These are phyloP conservation scores for Hyaloscypha hepaticicola DNA, from an alignment of 495 filamentous ascomycete species.

Conservation along the genomic window DNA sequence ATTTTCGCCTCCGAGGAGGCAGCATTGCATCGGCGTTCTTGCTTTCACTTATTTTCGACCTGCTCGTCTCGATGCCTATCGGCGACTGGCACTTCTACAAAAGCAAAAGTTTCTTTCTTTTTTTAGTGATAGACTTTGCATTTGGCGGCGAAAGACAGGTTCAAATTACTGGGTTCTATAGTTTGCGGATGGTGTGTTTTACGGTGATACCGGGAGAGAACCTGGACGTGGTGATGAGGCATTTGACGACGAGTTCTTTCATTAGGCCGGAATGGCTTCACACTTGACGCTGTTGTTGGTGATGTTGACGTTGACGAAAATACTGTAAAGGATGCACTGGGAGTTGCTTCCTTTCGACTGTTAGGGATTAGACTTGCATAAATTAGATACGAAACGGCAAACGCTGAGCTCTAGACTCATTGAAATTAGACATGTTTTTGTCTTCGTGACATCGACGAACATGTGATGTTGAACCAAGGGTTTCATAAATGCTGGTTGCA, in stretches of 20 bases:
- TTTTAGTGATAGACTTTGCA: not conserved
- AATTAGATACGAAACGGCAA: not conserved
- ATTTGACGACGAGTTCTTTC: not conserved
- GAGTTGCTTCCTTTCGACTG: not conserved
- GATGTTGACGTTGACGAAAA: not conserved
- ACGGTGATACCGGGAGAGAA: not conserved
- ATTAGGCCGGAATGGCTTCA: not conserved
- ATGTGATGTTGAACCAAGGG: no score
- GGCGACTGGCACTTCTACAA: not conserved
- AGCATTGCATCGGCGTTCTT: constrained; percentile 26
- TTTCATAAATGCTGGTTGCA: no score
- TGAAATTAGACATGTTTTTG: no score
- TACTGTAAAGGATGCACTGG: not conserved
- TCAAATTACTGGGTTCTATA: not conserved
- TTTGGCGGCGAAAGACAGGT: constrained; percentile 6
- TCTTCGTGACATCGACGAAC: no score
- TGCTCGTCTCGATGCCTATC: not conserved
- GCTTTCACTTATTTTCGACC: constrained; percentile 8
- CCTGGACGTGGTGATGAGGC: not conserved
- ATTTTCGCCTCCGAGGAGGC: constrained; percentile 16
- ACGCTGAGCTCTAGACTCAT: not conserved
- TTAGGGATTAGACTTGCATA: not conserved
- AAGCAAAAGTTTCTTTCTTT: constrained; percentile 7
- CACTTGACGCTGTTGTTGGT: not conserved
- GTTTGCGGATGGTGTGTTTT: not conserved